Evolutionary conservation across 2,329 filamentous ascomycete genomes (phyloP).

Genomic region (Akanthomyces dipterigenus): DNA sequence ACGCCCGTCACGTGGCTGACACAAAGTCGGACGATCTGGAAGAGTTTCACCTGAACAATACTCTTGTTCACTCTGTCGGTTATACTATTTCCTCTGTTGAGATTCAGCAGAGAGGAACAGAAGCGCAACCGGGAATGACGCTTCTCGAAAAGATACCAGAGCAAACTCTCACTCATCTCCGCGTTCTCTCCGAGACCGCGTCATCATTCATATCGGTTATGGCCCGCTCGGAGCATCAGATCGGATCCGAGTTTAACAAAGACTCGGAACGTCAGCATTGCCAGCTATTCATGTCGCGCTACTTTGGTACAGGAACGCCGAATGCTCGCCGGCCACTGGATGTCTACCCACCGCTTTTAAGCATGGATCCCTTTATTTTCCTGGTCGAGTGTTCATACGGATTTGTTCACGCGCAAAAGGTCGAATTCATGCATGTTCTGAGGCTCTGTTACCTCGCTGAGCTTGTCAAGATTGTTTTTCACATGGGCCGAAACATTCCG

Average conservation of each 20-base stretch:
- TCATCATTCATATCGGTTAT: conserved; percentile 78
- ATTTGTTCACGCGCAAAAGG: conserved; percentile 57
- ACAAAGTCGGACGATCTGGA: conserved; percentile 26
- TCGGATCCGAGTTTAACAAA: conserved; percentile 58
- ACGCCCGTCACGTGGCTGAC: conserved; percentile 30
- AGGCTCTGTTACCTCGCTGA: conserved; percentile 86
- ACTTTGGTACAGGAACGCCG: conserved; percentile 36
- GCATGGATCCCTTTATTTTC: conserved; percentile 70
- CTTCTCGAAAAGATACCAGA: conserved; percentile 80
- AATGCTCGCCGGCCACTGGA: conserved; percentile 36
- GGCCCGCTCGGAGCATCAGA: conserved; percentile 54
- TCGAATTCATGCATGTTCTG: conserved; percentile 73
- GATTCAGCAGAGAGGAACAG: conserved; percentile 82
- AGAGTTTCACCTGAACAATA: conserved; percentile 49
- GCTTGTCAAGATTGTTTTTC: conserved; percentile 71
- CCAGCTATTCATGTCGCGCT: conserved; percentile 64
- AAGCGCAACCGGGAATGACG: conserved; percentile 64
- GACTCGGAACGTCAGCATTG: conserved; percentile 67
- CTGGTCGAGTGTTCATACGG: conserved; percentile 72
- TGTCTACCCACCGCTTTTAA: conserved; percentile 52
- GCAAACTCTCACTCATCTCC: conserved; percentile 76
- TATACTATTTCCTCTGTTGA: conserved; percentile 84
- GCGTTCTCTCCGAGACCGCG: conserved; percentile 81
- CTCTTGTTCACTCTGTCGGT: conserved; percentile 61
- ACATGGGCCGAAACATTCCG: conserved; percentile 50